Evolutionary conservation across 202 grass and related monocot species (phyloP).

Genomic region (Panicum hallii): DNA sequence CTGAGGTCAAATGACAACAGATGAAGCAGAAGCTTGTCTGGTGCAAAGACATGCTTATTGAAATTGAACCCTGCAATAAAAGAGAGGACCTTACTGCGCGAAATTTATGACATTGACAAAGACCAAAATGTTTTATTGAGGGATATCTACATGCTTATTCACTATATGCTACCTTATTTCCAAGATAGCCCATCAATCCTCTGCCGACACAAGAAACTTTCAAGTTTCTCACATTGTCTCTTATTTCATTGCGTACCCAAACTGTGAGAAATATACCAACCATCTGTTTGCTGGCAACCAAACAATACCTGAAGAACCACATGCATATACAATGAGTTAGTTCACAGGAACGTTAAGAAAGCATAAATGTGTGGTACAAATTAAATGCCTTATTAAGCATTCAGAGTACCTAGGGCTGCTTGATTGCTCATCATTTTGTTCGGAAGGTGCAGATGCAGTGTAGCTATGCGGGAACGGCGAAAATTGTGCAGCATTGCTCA

Average conservation of each 20-base stretch:
- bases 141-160: neutral
- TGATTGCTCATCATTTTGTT: constrained; percentile 58
- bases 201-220: constrained; percentile 93
- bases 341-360: neutral
- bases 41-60: constrained; percentile 94
- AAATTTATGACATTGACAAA: constrained; percentile 10
- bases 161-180: constrained; percentile 75
- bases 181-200: constrained; percentile 95
- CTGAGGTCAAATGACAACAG: constrained; percentile 88
- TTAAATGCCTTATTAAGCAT: constrained; percentile 22
- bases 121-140: constrained; percentile 20
- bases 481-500: constrained; percentile 30
- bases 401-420: constrained; percentile 63
- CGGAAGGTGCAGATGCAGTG: constrained; percentile 39
- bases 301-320: constrained; percentile 71
- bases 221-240: constrained; percentile 79
- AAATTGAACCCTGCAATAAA: constrained; percentile 78
- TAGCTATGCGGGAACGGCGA: constrained; percentile 60
- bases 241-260: constrained; percentile 85
- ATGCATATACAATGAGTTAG: constrained; percentile 33
- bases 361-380: neutral
- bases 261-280: constrained; percentile 95
- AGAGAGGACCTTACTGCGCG: constrained; percentile 8
- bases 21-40: constrained; percentile 94
- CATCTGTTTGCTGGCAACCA: constrained; percentile 96